Conservation (phyloP, 371 early-diverging fungal genomes). For the Syncephalastrum contaminatum region DNA sequence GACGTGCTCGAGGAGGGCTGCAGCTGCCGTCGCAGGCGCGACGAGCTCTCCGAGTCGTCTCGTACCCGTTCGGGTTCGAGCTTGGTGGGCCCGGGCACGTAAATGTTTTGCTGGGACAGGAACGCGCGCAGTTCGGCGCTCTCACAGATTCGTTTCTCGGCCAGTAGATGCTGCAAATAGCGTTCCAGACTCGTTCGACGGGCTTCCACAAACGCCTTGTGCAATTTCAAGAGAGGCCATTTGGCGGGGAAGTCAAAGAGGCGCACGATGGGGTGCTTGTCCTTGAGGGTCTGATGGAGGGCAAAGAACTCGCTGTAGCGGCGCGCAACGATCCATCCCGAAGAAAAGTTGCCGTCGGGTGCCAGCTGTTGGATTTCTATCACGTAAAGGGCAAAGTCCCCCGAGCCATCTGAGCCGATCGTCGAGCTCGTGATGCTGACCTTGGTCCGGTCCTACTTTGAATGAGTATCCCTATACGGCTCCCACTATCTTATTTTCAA, state of each 20-base stretch:
- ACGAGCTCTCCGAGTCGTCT: no score
- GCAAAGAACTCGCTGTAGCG: slow-evolving; percentile 82
- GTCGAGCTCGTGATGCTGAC: slow-evolving; percentile 61
- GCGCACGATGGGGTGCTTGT: slow-evolving; percentile 54
- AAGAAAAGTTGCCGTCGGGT: slow-evolving; percentile 47
- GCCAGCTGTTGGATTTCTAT: slow-evolving; percentile 76
- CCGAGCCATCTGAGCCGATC: slow-evolving; percentile 52
- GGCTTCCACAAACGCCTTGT: slow-evolving; percentile 66
- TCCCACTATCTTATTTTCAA: background rate
- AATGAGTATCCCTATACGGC: background rate
- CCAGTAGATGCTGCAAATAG: slow-evolving; percentile 67
- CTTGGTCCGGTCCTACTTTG: slow-evolving; percentile 54
- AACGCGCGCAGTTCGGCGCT: slow-evolving; percentile 61
- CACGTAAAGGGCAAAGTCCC: slow-evolving; percentile 73
- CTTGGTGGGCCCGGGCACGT: slow-evolving; percentile 34
- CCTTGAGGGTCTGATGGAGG: slow-evolving; percentile 69
- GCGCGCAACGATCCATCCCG: slow-evolving; percentile 80
- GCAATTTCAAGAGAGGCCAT: slow-evolving; percentile 61
- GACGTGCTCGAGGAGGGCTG: slow-evolving; percentile 21
- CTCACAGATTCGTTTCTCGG: slow-evolving; percentile 52
- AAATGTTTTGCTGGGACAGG: slow-evolving; percentile 63
- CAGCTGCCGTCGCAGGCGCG: slow-evolving; percentile 5
- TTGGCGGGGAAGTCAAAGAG: slow-evolving; percentile 77
- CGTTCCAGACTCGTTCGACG: slow-evolving; percentile 67
- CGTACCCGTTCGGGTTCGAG: no score